A percentile compares a stretch with the other conserved stretches of the same genome.
Conservation (phyloP, 2,329 filamentous ascomycete genomes). For the Drechslerella coelobrocha region DNA sequence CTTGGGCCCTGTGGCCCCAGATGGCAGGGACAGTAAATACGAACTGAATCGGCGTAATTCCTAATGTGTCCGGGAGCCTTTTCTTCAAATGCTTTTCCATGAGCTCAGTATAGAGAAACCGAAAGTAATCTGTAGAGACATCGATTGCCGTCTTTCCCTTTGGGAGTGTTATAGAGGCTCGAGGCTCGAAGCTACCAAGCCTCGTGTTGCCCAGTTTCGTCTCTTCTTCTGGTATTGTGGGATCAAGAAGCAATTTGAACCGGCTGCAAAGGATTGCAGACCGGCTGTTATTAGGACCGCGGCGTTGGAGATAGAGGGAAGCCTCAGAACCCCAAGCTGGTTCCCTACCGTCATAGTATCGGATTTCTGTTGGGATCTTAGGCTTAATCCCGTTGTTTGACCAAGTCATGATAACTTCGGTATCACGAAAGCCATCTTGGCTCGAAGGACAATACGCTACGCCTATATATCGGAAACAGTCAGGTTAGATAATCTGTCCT, state of each 20-base stretch:
- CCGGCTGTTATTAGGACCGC: conserved; percentile 4
- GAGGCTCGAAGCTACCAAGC: neutral
- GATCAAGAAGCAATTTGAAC: conserved; percentile 52
- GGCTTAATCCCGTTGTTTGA: conserved; percentile 25
- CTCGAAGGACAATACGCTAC: conserved; percentile 32
- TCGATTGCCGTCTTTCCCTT: conserved; percentile 27
- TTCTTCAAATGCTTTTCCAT: conserved; percentile 29
- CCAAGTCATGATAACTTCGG: conserved; percentile 48
- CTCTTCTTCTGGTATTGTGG: conserved; percentile 8
- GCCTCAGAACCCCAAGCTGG: conserved; percentile 20
- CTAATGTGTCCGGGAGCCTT: conserved; percentile 23
- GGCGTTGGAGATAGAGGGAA: conserved; percentile 15
- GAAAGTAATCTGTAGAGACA: conserved; percentile 45
- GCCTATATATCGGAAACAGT: neutral
- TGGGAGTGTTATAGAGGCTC: conserved; percentile 33
- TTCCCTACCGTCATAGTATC: conserved; percentile 21
- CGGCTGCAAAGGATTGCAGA: conserved; percentile 24
- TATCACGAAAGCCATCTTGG: conserved; percentile 25
- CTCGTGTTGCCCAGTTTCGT: neutral
- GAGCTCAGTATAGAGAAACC: conserved; percentile 37
- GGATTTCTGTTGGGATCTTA: conserved; percentile 51
- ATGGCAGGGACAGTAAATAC: conserved; percentile 51
- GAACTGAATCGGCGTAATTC: conserved; percentile 51
- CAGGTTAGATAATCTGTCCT: neutral
- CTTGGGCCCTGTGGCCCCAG: conserved; percentile 38